Evolutionary conservation across 2,329 filamentous ascomycete species (phyloP).

Genomic region (Podosphaera aphanis): DNA sequence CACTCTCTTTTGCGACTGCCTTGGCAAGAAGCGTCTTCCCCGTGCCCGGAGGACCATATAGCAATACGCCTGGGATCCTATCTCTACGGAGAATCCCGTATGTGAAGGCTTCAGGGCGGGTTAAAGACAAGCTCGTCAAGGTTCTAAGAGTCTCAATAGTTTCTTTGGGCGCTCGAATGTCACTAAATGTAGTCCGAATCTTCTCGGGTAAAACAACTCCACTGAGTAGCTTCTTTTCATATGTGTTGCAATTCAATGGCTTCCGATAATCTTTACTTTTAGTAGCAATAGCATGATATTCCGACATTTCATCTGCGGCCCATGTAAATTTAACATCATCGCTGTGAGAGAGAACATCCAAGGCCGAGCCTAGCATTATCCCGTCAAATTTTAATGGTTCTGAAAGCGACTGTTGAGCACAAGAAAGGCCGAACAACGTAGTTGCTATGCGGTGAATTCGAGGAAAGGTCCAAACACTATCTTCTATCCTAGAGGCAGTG

Average conservation of each 20-base stretch:
- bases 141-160: constrained; percentile 75
- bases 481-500: constrained; percentile 20
- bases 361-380: constrained; percentile 17
- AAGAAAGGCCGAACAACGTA: constrained; percentile 22
- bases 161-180: constrained; percentile 61
- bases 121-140: constrained; percentile 65
- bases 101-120: constrained; percentile 79
- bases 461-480: constrained; percentile 32
- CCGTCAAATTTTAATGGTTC: constrained; percentile 10
- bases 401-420: constrained; percentile 9
- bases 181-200: constrained; percentile 67
- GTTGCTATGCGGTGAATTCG: constrained; percentile 35
- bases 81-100: constrained; percentile 86
- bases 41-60: constrained; percentile 73
- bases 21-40: constrained; percentile 49
- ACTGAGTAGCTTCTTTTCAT: constrained; percentile 62
- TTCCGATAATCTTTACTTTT: constrained; percentile 17
- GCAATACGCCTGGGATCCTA: constrained; percentile 67
- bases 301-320: constrained; percentile 19
- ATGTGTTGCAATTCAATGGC: constrained; percentile 35
- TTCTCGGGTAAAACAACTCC: constrained; percentile 64
- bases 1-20: constrained; percentile 43
- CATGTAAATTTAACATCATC: constrained; percentile 24
- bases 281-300: neutral
- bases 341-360: constrained; percentile 21